A percentile compares a stretch with the other conserved stretches of the same genome.
phyloP scores from a whole-genome alignment of 495 filamentous ascomycete genomes.

The Penicillium daleae region DNA sequence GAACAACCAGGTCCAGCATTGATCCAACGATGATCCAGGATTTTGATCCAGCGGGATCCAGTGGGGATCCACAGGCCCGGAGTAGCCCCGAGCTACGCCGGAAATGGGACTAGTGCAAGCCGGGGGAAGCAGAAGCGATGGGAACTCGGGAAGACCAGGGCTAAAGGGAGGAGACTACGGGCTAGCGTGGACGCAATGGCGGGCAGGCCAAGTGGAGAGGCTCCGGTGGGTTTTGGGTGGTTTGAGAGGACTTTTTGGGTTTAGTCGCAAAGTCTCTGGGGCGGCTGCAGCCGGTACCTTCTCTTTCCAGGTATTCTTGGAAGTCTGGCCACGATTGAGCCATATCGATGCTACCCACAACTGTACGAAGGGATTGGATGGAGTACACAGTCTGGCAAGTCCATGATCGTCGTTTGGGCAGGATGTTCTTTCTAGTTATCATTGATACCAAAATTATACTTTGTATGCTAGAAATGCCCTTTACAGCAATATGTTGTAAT shows the following conservation, averaged over 20 bases:
- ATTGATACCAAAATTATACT: background rate
- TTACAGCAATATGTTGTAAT: background rate
- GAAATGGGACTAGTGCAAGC: slow-evolving; percentile 35
- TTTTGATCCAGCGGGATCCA: background rate
- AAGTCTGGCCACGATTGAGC: background rate
- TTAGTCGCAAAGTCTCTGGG: slow-evolving; percentile 25
- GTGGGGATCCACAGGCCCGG: slow-evolving; percentile 6
- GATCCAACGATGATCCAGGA: slow-evolving; percentile 5
- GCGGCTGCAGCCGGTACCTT: slow-evolving; percentile 39
- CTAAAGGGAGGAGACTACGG: slow-evolving; percentile 1
- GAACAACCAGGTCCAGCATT: background rate
- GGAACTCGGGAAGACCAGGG: slow-evolving; percentile 37
- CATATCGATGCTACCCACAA: too few relatives aligned
- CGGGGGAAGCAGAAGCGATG: slow-evolving; percentile 41
- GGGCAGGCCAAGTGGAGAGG: slow-evolving; percentile 11
- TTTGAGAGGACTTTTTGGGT: background rate
- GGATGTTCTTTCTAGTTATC: background rate
- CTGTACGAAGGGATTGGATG: too few relatives aligned
- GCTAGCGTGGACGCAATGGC: slow-evolving; percentile 21
- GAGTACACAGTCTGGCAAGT: background rate
- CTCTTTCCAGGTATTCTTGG: slow-evolving; percentile 9
- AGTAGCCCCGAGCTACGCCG: slow-evolving; percentile 10
- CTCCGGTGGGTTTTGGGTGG: slow-evolving; percentile 13
- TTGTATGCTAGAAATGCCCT: background rate
- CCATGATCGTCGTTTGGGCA: background rate